phyloP scores from a whole-genome alignment of 1,284 basidiomycete genomes.

The Wallemia hederae region DNA sequence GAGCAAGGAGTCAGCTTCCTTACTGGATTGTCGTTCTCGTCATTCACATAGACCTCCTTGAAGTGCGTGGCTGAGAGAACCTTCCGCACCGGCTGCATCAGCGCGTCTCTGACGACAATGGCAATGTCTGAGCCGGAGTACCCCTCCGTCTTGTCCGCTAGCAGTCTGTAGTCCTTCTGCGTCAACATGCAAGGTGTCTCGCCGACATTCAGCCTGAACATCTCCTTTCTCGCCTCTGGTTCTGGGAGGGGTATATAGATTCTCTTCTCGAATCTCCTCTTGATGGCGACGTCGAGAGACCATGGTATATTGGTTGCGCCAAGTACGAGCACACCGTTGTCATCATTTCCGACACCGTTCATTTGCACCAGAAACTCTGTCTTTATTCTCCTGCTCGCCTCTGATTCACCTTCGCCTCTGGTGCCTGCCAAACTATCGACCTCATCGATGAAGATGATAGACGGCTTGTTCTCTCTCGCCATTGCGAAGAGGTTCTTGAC shows the following conservation, averaged over 20 bases:
- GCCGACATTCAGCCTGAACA: conserved; percentile 93
- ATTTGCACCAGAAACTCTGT: conserved; percentile 95
- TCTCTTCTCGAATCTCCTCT: conserved; percentile 78
- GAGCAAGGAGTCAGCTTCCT: conserved; percentile 59
- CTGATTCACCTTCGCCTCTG: conserved; percentile 80
- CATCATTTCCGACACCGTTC: conserved; percentile 95
- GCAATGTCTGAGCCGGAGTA: conserved; percentile 91
- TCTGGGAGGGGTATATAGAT: conserved; percentile 96
- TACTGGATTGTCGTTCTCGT: conserved; percentile 25
- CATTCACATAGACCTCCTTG: conserved; percentile 24
- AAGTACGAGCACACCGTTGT: conserved; percentile 88
- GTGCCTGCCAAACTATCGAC: conserved; percentile 89
- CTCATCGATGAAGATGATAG: conserved; percentile 97
- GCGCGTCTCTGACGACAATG: conserved; percentile 76
- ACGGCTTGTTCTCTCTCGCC: conserved; percentile 81
- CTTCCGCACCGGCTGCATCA: conserved; percentile 97
- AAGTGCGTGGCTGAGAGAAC: conserved; percentile 89
- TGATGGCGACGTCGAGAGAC: conserved; percentile 92
- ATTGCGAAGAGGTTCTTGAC: conserved; percentile 92
- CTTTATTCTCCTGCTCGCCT: conserved; percentile 86
- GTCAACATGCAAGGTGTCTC: conserved; percentile 62
- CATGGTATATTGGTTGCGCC: conserved; percentile 96
- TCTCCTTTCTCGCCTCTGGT: conserved; percentile 62
- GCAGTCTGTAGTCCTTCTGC: conserved; percentile 44
- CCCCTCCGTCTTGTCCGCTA: conserved; percentile 72